Evolutionary conservation across 805 yeast genomes (phyloP).

Genomic region (Myxozyma kluyveri): DNA sequence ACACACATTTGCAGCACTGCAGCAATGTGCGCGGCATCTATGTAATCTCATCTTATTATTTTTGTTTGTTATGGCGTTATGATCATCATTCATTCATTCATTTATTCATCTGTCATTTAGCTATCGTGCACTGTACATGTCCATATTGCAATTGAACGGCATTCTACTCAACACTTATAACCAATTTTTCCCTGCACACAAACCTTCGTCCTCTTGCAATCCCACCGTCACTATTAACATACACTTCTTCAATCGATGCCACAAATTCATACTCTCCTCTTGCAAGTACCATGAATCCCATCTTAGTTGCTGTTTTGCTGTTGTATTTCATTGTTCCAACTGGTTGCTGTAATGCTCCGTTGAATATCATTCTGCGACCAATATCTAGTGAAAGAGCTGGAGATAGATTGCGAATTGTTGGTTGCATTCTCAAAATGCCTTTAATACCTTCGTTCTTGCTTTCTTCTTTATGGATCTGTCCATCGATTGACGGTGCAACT

Average conservation of each 20-base stretch:
- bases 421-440: constrained; percentile 24
- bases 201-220: constrained; percentile 13
- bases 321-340: constrained; percentile 46
- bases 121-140: too few relatives aligned
- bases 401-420: constrained; percentile 22
- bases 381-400: constrained; percentile 34
- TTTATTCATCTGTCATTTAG: too few relatives aligned
- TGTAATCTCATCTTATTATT: not conserved
- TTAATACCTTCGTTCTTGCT: not conserved
- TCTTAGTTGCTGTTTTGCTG: constrained; percentile 42
- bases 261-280: constrained; percentile 85
- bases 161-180: constrained; percentile 17
- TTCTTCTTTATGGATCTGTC: not conserved
- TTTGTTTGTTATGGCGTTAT: not conserved
- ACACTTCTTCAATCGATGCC: constrained; percentile 50
- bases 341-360: constrained; percentile 68
- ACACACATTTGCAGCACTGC: too few relatives aligned
- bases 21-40: too few relatives aligned
- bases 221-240: constrained; percentile 21
- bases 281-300: constrained; percentile 66
- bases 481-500: not conserved
- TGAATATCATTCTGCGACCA: constrained; percentile 62
- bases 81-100: not conserved
- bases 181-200: constrained; percentile 22
- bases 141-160: too few relatives aligned